These are phyloP conservation scores for Colletotrichum sp. DNA, from an alignment of 2,329 filamentous ascomycete genomes.

Conservation along the genomic window DNA sequence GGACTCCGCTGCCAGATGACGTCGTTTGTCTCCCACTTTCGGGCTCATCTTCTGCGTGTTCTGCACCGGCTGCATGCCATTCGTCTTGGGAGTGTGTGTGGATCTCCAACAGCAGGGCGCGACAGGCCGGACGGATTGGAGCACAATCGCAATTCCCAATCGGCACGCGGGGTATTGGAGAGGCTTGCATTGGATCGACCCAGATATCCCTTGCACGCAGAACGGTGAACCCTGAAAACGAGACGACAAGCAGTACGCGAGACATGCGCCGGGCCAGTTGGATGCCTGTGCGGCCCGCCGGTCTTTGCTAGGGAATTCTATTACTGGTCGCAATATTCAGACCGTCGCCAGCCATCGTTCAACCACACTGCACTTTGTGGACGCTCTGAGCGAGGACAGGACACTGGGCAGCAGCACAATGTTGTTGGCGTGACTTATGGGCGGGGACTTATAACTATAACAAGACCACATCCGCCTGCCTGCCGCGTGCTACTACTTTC, in stretches of 20 bases:
- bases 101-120: background rate
- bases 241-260: slow-evolving; percentile 12
- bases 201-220: slow-evolving; percentile 15
- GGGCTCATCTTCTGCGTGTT: background rate
- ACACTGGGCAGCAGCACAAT: background rate
- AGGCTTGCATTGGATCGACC: slow-evolving; percentile 21
- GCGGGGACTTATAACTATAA: background rate
- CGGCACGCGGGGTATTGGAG: slow-evolving; percentile 21
- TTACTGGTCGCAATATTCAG: slow-evolving; percentile 13
- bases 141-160: slow-evolving; percentile 15
- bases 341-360: slow-evolving; percentile 15
- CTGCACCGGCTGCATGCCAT: background rate
- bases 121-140: slow-evolving; percentile 1
- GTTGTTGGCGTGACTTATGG: background rate
- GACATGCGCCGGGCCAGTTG: slow-evolving; percentile 18
- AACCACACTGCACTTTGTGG: slow-evolving; percentile 6
- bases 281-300: slow-evolving; percentile 21
- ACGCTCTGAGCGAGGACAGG: background rate
- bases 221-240: slow-evolving; percentile 22
- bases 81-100: slow-evolving; percentile 15
- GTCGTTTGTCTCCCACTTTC: background rate
- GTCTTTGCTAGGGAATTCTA: slow-evolving; percentile 6
- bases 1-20: slow-evolving; percentile 7
- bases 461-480: background rate
- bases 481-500: background rate